Conservation (phyloP, 1,284 basidiomycete species). For the Pholiota adiposa region DNA sequence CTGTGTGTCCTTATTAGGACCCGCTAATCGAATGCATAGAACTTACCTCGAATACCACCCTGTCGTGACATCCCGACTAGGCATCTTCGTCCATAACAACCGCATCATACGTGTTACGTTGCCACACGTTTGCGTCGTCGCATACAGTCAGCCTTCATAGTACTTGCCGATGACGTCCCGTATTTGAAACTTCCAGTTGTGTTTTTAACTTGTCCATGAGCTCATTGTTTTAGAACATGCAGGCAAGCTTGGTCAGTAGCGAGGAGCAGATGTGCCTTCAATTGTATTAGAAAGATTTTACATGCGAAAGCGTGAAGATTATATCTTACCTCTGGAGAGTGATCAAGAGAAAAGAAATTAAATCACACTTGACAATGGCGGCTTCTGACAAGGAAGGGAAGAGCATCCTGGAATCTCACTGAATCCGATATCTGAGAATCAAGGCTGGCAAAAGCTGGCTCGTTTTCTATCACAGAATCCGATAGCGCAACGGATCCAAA, state of each 20-base stretch:
- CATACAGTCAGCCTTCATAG: conserved; percentile 91
- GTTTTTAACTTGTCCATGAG: conserved; percentile 70
- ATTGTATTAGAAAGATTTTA: not conserved
- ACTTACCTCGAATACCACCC: conserved; percentile 75
- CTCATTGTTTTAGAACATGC: conserved; percentile 64
- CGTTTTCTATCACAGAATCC: conserved; percentile 57
- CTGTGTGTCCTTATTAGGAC: no score
- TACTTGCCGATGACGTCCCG: conserved; percentile 79
- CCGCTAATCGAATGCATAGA: no score
- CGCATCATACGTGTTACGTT: conserved; percentile 89
- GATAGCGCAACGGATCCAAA: conserved; percentile 85
- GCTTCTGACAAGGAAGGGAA: conserved; percentile 76
- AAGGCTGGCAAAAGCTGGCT: conserved; percentile 78
- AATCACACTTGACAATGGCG: conserved; percentile 68
- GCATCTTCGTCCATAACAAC: conserved; percentile 87
- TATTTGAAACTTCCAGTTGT: conserved; percentile 89
- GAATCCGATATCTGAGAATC: conserved; percentile 91
- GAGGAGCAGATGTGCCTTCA: conserved; percentile 50
- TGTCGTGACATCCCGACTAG: conserved; percentile 72
- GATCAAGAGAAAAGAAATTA: conserved; percentile 69
- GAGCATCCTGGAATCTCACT: conserved; percentile 82
- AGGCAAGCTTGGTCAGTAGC: conserved; percentile 55
- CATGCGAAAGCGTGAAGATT: not conserved
- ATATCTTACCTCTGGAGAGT: conserved; percentile 65
- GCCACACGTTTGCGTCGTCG: conserved; percentile 84